Evolutionary conservation across 2,329 filamentous ascomycete genomes (phyloP).

Genomic region (Aspergillus sp.): DNA sequence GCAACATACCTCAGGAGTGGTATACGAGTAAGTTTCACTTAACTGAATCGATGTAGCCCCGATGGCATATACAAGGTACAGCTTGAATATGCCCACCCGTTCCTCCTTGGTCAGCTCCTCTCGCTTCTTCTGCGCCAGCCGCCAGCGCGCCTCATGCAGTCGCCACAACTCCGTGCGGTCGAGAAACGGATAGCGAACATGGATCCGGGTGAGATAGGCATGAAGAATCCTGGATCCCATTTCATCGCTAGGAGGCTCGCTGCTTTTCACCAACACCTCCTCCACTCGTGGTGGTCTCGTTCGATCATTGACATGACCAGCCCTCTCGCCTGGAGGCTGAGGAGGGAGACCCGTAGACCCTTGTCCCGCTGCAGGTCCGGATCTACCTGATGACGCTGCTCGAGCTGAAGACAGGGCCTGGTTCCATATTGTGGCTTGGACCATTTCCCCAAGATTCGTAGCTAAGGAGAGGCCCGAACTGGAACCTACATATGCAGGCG

Average conservation of each 20-base stretch:
- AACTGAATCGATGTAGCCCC: conserved; percentile 53
- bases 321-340: conserved; percentile 16
- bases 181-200: conserved; percentile 55
- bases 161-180: conserved; percentile 50
- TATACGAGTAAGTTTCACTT: conserved; percentile 50
- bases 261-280: conserved; percentile 46
- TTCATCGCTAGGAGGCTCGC: conserved; percentile 51
- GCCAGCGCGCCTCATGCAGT: conserved; percentile 46
- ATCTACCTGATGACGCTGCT: conserved; percentile 10
- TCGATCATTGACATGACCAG: conserved; percentile 20
- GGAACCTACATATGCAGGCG: conserved; percentile 53
- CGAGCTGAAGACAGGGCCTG: conserved; percentile 46
- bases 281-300: conserved; percentile 40
- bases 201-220: conserved; percentile 50
- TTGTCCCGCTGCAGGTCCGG: conserved; percentile 8
- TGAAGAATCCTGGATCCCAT: conserved; percentile 49
- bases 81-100: conserved; percentile 53
- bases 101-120: conserved; percentile 38
- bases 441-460: conserved; percentile 55
- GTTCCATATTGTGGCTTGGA: conserved; percentile 57
- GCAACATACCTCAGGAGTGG: conserved; percentile 44
- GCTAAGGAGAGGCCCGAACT: conserved; percentile 55
- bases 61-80: conserved; percentile 57
- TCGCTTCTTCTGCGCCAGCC: conserved; percentile 39
- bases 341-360: conserved; percentile 16